phyloP scores from a whole-genome alignment of 768 basidiomycete species.

The Floccularia luteovirens region DNA sequence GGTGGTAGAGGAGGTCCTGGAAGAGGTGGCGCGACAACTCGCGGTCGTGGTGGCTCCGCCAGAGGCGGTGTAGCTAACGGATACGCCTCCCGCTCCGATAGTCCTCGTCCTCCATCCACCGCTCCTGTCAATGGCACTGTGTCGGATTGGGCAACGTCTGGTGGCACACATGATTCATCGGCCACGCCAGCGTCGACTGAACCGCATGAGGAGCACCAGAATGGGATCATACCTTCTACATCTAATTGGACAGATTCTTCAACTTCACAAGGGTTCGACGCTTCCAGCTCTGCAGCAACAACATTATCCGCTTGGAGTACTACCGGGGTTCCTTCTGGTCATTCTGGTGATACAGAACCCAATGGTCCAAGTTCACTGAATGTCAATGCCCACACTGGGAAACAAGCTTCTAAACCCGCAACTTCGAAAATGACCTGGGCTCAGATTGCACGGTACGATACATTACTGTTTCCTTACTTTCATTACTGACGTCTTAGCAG shows the following conservation, averaged over 20 bases:
- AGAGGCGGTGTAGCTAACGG: slow-evolving; percentile 45
- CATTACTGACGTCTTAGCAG: slow-evolving; percentile 28
- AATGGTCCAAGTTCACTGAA: slow-evolving; percentile 28
- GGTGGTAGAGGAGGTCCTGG: slow-evolving; percentile 3
- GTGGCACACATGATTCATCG: slow-evolving; percentile 15
- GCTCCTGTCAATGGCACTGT: slow-evolving; percentile 15
- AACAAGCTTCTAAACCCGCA: slow-evolving; percentile 46
- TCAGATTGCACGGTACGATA: slow-evolving; percentile 65
- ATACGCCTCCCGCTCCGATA: slow-evolving; percentile 26
- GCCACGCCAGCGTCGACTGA: slow-evolving; percentile 13
- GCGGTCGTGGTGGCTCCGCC: slow-evolving; percentile 32
- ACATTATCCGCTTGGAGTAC: slow-evolving; percentile 19
- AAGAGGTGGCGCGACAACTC: slow-evolving; percentile 25
- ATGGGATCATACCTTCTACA: slow-evolving; percentile 16
- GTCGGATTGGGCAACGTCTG: slow-evolving; percentile 12
- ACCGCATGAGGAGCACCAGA: slow-evolving; percentile 18
- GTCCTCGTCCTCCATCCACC: slow-evolving; percentile 17
- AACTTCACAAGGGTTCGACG: slow-evolving; percentile 22
- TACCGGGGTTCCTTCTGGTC: slow-evolving; percentile 22
- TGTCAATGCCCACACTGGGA: slow-evolving; percentile 17
- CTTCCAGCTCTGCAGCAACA: slow-evolving; percentile 18
- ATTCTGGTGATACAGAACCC: slow-evolving; percentile 25
- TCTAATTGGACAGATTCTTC: slow-evolving; percentile 22
- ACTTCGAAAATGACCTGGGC: slow-evolving; percentile 83
- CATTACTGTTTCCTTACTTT: slow-evolving; percentile 2